phyloP scores from a whole-genome alignment of 805 yeast genomes.

The Candida ortonii region DNA sequence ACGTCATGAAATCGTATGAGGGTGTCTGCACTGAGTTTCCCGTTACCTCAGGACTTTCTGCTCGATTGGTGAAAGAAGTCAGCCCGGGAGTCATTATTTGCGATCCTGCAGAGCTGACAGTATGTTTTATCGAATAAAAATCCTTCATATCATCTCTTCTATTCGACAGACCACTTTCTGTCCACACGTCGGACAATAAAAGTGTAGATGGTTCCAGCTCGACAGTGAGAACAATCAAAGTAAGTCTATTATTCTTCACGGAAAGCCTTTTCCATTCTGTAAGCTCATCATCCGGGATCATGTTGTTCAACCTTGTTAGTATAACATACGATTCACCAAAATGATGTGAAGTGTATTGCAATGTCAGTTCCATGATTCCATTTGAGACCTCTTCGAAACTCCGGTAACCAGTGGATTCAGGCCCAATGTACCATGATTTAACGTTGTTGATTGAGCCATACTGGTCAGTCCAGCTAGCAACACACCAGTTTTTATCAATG shows the following conservation, averaged over 20 bases:
- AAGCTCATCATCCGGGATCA: slow-evolving; percentile 78
- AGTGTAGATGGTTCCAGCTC: slow-evolving; percentile 52
- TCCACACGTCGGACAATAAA: slow-evolving; percentile 29
- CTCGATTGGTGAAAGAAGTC: slow-evolving; percentile 8
- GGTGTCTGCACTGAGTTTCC: slow-evolving; percentile 25
- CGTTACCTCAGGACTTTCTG: slow-evolving; percentile 30
- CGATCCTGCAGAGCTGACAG: slow-evolving; percentile 29
- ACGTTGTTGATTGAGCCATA: slow-evolving; percentile 61
- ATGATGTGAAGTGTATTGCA: slow-evolving; percentile 38
- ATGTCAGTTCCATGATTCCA: slow-evolving; percentile 63
- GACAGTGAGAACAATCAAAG: slow-evolving; percentile 68
- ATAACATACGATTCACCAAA: slow-evolving; percentile 62
- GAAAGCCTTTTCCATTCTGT: slow-evolving; percentile 76
- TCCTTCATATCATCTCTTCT: slow-evolving; percentile 22
- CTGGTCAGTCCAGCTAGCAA: slow-evolving; percentile 88
- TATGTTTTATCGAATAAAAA: slow-evolving; percentile 22
- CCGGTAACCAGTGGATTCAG: slow-evolving; percentile 30
- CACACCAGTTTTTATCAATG: slow-evolving; percentile 76
- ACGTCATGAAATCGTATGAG: slow-evolving; percentile 25
- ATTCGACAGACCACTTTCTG: slow-evolving; percentile 10
- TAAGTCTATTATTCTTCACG: slow-evolving; percentile 50
- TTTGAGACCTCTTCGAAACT: slow-evolving; percentile 57
- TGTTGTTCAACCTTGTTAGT: slow-evolving; percentile 66
- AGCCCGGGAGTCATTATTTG: slow-evolving; percentile 23
- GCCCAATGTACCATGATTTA: slow-evolving; percentile 57